Percentiles rank a stretch among this genome's conserved stretches.
phyloP scores from a whole-genome alignment of 2,329 filamentous ascomycete genomes.

The Ophiostoma sp. region DNA sequence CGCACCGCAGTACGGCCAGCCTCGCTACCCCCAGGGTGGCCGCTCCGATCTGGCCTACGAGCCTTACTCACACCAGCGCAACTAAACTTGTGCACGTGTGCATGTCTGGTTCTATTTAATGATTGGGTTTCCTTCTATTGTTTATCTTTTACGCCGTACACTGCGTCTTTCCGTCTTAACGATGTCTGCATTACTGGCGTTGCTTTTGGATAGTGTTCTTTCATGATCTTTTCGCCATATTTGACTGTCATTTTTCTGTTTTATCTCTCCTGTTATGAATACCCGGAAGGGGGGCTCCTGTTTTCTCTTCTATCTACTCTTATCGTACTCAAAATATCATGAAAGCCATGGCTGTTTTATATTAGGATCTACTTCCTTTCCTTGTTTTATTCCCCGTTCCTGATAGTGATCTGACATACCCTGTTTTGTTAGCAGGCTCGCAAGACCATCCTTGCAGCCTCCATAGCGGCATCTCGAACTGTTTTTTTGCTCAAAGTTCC shows the following conservation, averaged over 20 bases:
- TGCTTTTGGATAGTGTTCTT: conserved; percentile 13
- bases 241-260: conserved; percentile 2
- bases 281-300: not conserved
- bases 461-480: no score
- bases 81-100: conserved; percentile 34
- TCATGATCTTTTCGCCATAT: conserved; percentile 10
- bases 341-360: conserved; percentile 6
- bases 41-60: conserved; percentile 56
- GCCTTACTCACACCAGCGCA: conserved; percentile 54
- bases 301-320: not conserved
- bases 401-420: not conserved
- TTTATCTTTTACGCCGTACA: conserved; percentile 11
- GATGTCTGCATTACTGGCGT: conserved; percentile 23
- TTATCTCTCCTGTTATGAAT: conserved; percentile 5
- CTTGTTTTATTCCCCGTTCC: conserved; percentile 1
- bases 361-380: conserved; percentile 2
- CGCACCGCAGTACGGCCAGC: conserved; percentile 30
- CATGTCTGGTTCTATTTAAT: not conserved
- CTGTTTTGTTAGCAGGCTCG: not conserved
- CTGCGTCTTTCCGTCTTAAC: conserved; percentile 9
- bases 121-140: conserved; percentile 2
- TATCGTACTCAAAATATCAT: conserved; percentile 10
- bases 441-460: no score
- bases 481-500: not conserved
- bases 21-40: conserved; percentile 39